Base-by-base conservation (phyloP, 768 basidiomycete species). In the Erythrobasidium yunnanense region DNA sequence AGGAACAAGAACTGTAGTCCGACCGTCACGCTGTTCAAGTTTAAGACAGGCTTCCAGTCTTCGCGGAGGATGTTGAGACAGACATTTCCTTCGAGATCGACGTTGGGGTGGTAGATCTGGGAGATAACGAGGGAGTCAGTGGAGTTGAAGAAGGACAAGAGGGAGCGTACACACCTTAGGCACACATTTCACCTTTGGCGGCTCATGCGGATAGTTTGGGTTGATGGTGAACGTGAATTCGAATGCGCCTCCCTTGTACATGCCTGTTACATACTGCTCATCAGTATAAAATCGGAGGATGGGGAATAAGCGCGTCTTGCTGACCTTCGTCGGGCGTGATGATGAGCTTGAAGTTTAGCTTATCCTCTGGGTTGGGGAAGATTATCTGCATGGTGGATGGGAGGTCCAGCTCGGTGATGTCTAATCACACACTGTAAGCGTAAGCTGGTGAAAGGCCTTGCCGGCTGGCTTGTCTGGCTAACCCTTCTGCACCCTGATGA, bases 401-500 rank as follows among this genome's bases (percentile, higher is more conserved):
- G 7, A 97, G 81, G 76, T 97, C 95, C 53, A 99, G 84, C 75
- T 99, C 95, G 23, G 95, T 97, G 71, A 99, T 76, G 76, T 99
- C 95, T 97, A n/a, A n/a, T n/a, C n/a, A 68, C 1, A n/a, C 2
- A 22, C 35, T 3, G 42, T 1, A n/a, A 49, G 27, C 42, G 15
- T 13, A 29, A 5, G 30, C 20, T 13, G 34, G 23, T 3, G 42
- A 42, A 66, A 25, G 45, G 63, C 18, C 17, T 20, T 34, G 29
- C 47, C 55, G n/a, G 6, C 13, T 17, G 47, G 5, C 15, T 20
- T 17, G 25, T 15, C 15, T 3, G 17, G 70, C 79, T 66, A 68
- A 90, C 95, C 95, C 81, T 97, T 99, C 82, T 99, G 95, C n/a
- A 99, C 93, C 65, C 95, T 84, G 76, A 99, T 88, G 78, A 96